Conservation (phyloP, 208 protist species). For the Lotmaria passim region DNA sequence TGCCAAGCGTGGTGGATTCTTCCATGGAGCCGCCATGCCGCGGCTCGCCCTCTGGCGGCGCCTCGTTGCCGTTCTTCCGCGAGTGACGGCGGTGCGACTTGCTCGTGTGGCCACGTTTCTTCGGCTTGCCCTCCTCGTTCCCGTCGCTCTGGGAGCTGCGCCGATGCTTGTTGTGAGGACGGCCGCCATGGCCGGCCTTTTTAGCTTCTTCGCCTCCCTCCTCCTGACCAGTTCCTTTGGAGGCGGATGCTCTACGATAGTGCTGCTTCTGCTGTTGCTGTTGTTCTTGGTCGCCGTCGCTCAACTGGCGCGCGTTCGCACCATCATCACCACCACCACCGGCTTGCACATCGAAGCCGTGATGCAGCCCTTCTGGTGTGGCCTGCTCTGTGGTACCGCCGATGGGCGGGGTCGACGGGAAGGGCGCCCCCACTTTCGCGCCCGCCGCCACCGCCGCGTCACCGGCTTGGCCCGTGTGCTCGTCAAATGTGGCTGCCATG, state of each 20-base stretch:
- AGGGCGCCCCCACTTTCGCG: not conserved
- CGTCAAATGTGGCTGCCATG: slow-evolving; percentile 5
- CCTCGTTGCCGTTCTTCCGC: not conserved
- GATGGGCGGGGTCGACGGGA: slow-evolving; percentile 1
- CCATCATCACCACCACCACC: too few species aligned
- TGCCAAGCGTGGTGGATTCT: not conserved
- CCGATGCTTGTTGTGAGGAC: not conserved
- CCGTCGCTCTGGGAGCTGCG: slow-evolving; percentile 3
- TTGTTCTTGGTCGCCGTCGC: not conserved
- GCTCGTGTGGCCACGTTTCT: slow-evolving; percentile 6
- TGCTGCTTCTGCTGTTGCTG: not conserved
- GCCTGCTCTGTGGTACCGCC: too few species aligned
- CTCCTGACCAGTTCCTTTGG: not conserved
- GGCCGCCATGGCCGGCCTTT: too few species aligned
- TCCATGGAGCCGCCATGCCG: not conserved
- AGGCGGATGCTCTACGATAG: not conserved
- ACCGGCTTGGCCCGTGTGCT: not conserved
- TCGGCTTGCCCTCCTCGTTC: slow-evolving; percentile 4
- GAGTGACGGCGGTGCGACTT: slow-evolving; percentile 10
- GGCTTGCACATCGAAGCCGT: too few species aligned
- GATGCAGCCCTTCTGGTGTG: not conserved
- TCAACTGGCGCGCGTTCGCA: too few species aligned
- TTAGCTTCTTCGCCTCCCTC: too few species aligned
- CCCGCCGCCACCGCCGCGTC: too few species aligned
- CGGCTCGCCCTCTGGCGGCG: not conserved